A percentile compares a stretch with the other conserved stretches of the same genome.
Conservation (phyloP, 2,329 filamentous ascomycete genomes). For the Ampelomyces quisqualis region DNA sequence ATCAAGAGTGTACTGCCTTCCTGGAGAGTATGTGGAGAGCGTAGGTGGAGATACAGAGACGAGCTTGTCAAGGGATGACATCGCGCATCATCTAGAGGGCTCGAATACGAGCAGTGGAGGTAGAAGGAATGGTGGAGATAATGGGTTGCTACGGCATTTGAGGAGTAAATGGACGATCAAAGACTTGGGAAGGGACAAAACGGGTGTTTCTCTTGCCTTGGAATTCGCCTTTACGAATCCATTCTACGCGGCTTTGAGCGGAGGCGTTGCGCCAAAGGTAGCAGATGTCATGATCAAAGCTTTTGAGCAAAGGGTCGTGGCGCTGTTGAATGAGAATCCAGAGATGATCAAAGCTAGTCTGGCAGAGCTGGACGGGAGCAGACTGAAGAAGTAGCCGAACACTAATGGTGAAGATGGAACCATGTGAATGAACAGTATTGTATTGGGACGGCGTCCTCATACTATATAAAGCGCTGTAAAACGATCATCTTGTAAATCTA, state of each 20-base stretch:
- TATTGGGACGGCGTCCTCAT: no score
- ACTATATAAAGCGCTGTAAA: no score
- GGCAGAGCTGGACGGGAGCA: conserved; percentile 32
- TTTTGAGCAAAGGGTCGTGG: conserved; percentile 77
- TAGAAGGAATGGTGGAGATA: conserved; percentile 7
- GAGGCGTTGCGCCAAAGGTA: conserved; percentile 78
- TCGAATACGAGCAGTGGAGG: not conserved
- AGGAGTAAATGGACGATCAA: conserved; percentile 69
- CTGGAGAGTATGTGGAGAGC: conserved; percentile 72
- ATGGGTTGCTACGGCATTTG: conserved; percentile 64
- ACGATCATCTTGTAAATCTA: no score
- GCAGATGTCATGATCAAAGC: conserved; percentile 88
- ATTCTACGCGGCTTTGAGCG: conserved; percentile 79
- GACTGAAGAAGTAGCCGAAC: conserved; percentile 14
- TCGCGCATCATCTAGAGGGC: conserved; percentile 47
- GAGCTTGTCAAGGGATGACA: conserved; percentile 45
- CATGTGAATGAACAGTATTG: no score
- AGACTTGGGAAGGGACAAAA: conserved; percentile 53
- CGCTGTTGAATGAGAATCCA: conserved; percentile 47
- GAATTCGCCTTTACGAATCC: conserved; percentile 85
- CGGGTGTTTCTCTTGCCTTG: conserved; percentile 74
- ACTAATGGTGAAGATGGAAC: not conserved
- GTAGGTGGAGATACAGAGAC: conserved; percentile 61
- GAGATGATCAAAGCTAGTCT: conserved; percentile 24
- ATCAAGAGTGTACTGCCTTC: conserved; percentile 75